phyloP scores from a whole-genome alignment of 257 asterid species.

The Verbascum thapsus region DNA sequence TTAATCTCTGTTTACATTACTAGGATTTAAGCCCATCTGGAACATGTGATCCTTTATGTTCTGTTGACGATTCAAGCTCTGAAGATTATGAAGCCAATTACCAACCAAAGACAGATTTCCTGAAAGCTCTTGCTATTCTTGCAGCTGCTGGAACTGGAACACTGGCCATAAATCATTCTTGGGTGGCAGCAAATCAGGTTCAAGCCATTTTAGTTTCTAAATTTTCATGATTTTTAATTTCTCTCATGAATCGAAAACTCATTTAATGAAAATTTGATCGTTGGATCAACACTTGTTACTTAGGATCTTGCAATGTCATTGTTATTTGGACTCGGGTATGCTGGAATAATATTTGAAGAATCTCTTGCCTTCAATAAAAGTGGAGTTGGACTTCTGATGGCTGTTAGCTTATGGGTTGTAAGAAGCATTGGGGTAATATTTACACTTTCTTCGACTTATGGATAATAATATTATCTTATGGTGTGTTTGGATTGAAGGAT shows the following conservation, averaged over 20 bases:
- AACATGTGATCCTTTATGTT: constrained; percentile 95
- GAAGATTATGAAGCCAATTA: constrained; percentile 64
- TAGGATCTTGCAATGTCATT: constrained; percentile 94
- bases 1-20: constrained; percentile 1
- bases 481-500: too few relatives aligned
- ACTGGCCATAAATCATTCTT: constrained; percentile 85
- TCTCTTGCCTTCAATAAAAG: constrained; percentile 97
- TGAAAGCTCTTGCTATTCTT: constrained; percentile 82
- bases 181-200: constrained; percentile 98
- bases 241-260: constrained; percentile 27
- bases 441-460: too few relatives aligned
- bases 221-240: constrained; percentile 14
- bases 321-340: constrained; percentile 87
- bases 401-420: constrained; percentile 90
- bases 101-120: constrained; percentile 82
- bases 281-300: constrained; percentile 35
- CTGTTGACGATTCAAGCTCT: constrained; percentile 82
- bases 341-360: constrained; percentile 94
- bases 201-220: constrained; percentile 17
- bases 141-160: constrained; percentile 86
- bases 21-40: constrained; percentile 60
- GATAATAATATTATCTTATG: too few relatives aligned
- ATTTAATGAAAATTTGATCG: constrained; percentile 16
- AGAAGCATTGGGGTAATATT: constrained; percentile 90
- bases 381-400: constrained; percentile 99